These are phyloP conservation scores for Aspergillus luchuensis DNA, from an alignment of 2,329 filamentous ascomycete species.

Conservation along the genomic window DNA sequence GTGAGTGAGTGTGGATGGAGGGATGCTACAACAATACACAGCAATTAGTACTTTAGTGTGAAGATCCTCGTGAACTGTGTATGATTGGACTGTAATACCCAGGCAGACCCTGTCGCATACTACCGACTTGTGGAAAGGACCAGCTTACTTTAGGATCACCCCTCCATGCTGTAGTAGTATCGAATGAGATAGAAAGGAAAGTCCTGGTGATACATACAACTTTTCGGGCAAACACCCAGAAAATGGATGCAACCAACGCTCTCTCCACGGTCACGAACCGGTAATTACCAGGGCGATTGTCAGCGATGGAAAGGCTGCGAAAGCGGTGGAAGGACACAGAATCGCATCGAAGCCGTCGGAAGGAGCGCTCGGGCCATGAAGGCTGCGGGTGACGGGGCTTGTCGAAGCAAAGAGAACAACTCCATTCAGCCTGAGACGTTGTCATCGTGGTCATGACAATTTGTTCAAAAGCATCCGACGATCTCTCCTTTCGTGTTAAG, in stretches of 20 bases:
- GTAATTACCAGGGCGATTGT: slow-evolving; percentile 20
- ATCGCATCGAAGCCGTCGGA: slow-evolving; percentile 28
- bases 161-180: background rate
- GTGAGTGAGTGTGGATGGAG: too few species aligned
- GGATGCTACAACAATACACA: too few species aligned
- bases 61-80: too few species aligned
- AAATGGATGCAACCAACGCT: background rate
- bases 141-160: background rate
- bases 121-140: too few species aligned
- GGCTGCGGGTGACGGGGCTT: slow-evolving; percentile 16
- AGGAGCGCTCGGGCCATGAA: slow-evolving; percentile 33
- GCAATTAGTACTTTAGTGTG: too few species aligned
- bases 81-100: background rate
- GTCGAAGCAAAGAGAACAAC: slow-evolving; percentile 23
- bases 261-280: slow-evolving; percentile 9
- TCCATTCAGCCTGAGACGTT: slow-evolving; percentile 7
- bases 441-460: background rate
- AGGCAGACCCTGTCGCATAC: background rate
- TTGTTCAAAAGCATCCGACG: slow-evolving; percentile 14
- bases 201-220: background rate
- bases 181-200: background rate
- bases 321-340: slow-evolving; percentile 36
- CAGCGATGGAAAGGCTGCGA: slow-evolving; percentile 29
- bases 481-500: background rate
- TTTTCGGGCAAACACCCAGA: background rate